Conservation (phyloP, 2,329 filamentous ascomycete species). For the Sporothrix pseudoabietina region DNA sequence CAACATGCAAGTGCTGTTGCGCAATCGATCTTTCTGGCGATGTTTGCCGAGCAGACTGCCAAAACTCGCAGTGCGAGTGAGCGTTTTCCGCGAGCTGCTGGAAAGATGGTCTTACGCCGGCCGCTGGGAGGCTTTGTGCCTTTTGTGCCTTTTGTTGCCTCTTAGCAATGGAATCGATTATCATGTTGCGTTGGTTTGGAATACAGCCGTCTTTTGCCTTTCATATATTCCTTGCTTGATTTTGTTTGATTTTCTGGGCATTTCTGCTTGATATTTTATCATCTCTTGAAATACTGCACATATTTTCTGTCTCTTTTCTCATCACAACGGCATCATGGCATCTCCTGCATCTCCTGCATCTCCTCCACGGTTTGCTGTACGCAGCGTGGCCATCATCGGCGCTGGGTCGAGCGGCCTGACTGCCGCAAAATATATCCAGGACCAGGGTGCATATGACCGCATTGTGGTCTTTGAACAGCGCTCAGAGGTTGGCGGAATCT, state of each 20-base stretch:
- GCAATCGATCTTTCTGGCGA: conserved; percentile 12
- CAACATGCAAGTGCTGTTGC: conserved; percentile 20
- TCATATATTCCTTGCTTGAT: neutral
- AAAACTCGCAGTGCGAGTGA: neutral
- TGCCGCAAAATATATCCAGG: conserved; percentile 76
- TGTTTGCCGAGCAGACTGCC: neutral
- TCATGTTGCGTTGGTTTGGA: neutral
- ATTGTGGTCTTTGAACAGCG: conserved; percentile 85
- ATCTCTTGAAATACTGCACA: neutral
- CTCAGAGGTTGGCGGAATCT: conserved; percentile 74
- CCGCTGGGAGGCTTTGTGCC: neutral
- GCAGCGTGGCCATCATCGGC: conserved; percentile 74
- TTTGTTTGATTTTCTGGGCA: neutral
- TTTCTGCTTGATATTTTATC: neutral
- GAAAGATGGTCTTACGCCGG: neutral
- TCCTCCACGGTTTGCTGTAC: conserved; percentile 50
- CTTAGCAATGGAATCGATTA: neutral
- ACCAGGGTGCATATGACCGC: conserved; percentile 65
- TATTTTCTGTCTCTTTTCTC: neutral
- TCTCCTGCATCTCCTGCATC: conserved; percentile 35
- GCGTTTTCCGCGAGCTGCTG: neutral
- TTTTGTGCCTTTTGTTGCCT: neutral
- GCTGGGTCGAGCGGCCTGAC: conserved; percentile 79
- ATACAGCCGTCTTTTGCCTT: neutral
- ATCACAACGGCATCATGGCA: conserved; percentile 36